These are phyloP conservation scores for Gaultheria prostrata DNA, from an alignment of 148 eudicot species.

Conservation along the genomic window DNA sequence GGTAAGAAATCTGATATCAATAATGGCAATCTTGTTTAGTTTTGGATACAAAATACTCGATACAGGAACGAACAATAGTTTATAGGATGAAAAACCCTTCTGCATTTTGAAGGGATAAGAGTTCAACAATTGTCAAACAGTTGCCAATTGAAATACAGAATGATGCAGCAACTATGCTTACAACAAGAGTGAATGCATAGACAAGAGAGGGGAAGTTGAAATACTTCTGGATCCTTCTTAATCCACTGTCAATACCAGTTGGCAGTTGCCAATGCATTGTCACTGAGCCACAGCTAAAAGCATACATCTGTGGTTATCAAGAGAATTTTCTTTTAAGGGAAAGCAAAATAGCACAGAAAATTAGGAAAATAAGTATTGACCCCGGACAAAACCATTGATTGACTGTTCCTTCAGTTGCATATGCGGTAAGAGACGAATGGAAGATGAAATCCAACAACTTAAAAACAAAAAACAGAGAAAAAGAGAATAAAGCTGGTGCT, in stretches of 20 bases:
- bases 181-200: constrained; percentile 50
- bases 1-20: not conserved
- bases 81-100: not conserved
- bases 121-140: constrained; percentile 24
- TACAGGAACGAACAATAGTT: not conserved
- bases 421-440: not conserved
- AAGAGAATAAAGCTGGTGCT: not conserved
- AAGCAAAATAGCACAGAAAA: not conserved
- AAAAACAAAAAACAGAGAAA: not conserved
- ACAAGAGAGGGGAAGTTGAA: constrained; percentile 38
- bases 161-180: constrained; percentile 26
- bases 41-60: not conserved
- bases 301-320: constrained; percentile 35
- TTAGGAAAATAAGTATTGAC: not conserved
- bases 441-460: not conserved
- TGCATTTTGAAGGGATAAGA: not conserved
- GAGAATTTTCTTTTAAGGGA: not conserved
- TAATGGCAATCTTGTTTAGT: not conserved
- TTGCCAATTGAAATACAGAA: too few species aligned
- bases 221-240: constrained; percentile 41
- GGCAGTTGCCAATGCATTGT: constrained; percentile 35
- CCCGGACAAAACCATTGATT: not conserved
- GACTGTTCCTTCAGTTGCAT: not conserved
- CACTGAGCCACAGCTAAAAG: too few species aligned
- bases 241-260: constrained; percentile 49